A percentile compares a stretch with the other conserved stretches of the same genome.
Evolutionary conservation across 2,329 filamentous ascomycete genomes (phyloP).

Genomic region (Orbilia oligospora): DNA sequence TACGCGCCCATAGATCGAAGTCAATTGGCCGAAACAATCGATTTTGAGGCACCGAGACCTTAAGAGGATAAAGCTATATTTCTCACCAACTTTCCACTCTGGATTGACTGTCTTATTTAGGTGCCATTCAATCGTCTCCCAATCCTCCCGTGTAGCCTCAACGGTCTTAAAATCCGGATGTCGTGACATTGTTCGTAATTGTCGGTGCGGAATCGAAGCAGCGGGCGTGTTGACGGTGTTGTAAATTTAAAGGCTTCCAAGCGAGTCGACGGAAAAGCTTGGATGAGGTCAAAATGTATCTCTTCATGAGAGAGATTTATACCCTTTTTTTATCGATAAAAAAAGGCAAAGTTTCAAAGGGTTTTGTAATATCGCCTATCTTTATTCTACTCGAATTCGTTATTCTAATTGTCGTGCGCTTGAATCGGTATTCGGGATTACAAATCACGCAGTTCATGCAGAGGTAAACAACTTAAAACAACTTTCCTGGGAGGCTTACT

Average conservation of each 20-base stretch:
- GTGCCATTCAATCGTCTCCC: slow-evolving; percentile 67
- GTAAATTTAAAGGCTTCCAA: slow-evolving; percentile 21
- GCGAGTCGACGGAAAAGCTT: slow-evolving; percentile 15
- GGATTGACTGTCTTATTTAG: slow-evolving; percentile 49
- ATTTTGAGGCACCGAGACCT: background rate
- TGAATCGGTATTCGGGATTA: slow-evolving; percentile 31
- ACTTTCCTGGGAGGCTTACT: slow-evolving; percentile 10
- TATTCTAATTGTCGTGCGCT: background rate
- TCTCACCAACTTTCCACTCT: slow-evolving; percentile 51
- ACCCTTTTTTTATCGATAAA: too few relatives aligned
- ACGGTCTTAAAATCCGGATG: slow-evolving; percentile 82
- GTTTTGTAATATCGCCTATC: too few relatives aligned
- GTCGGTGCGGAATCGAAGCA: background rate
- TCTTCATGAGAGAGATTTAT: slow-evolving; percentile 12
- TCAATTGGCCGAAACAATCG: background rate
- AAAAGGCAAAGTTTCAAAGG: too few relatives aligned
- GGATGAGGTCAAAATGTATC: slow-evolving; percentile 14
- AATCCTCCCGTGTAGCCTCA: slow-evolving; percentile 77
- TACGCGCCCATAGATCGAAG: background rate
- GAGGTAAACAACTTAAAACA: background rate
- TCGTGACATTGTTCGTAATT: slow-evolving; percentile 66
- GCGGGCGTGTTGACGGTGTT: slow-evolving; percentile 16
- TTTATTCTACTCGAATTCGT: too few relatives aligned
- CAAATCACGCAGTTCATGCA: slow-evolving; percentile 50
- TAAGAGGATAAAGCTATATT: slow-evolving; percentile 62